Evolutionary conservation across 371 early-diverging fungal species (phyloP), one percentile per base, ranked within the genome.

Genomic region (Massospora cicadina): DNA sequence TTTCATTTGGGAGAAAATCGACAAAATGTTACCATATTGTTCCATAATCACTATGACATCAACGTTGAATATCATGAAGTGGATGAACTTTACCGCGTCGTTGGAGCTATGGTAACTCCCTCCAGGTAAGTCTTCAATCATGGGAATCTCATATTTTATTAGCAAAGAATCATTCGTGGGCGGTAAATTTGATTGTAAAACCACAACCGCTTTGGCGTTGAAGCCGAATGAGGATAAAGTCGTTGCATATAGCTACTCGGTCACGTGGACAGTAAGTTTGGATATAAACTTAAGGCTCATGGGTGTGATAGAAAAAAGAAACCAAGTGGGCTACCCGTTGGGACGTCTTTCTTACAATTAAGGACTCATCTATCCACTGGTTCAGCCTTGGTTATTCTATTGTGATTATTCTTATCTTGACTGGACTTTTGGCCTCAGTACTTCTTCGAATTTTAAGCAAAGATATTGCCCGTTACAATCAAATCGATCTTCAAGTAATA

Each of bases 291-390:
- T 26, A 10, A 56, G 66, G 55, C 13, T 1, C 25, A 31, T 28
- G 53, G 31, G 29, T 17, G n/a, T 60, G n/a, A 30, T 65, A 84
- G 80, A 54, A 60, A 27, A 83, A 86, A 0, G 68, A 69, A 3
- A 86, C 79, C 25, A 76, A 86, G 27, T 97, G 95, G 95, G 92
- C 88, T 7, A 94, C 94, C 1, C 84, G 96, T 54, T 95, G 96
- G 95, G 95, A 95, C 74, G 80, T 78, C 67, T 95, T 94, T 71
- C 67, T 97, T 64, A 76, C 86, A 63, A 81, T 86, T 17, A 73
- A 79, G 21, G 91, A 93, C 67, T 85, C 95, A n/a, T 80, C 88
- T 67, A 91, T 93, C 67, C 82, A 81, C 60, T 83, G 79, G 83
- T 81, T 75, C 76, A 85, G 86, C 59, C 75, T 95, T 68, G 81